These are phyloP conservation scores for Fusarium continuum DNA, from an alignment of 2,329 filamentous ascomycete species.

Conservation along the genomic window DNA sequence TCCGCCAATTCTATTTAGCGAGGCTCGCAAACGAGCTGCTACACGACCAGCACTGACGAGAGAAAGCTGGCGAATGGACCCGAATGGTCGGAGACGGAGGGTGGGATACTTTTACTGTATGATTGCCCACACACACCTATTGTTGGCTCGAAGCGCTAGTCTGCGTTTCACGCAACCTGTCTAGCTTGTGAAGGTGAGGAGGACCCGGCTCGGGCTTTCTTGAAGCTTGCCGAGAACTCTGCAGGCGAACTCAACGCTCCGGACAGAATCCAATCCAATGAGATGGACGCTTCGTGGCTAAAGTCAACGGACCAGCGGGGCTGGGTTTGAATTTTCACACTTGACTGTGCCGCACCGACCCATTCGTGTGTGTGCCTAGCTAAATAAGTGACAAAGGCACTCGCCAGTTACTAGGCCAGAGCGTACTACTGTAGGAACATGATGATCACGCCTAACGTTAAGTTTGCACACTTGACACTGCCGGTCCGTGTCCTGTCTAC, in stretches of 20 bases:
- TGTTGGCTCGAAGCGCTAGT: background rate
- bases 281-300: conserved; percentile 1
- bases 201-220: conserved; percentile 1
- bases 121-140: background rate
- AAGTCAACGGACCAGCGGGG: conserved; percentile 3
- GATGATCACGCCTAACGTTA: conserved; percentile 9
- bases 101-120: background rate
- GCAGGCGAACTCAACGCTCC: background rate
- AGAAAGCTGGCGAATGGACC: background rate
- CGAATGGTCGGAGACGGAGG: background rate
- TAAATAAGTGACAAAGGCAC: conserved; percentile 11
- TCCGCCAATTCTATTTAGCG: conserved; percentile 78
- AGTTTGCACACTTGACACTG: conserved; percentile 3
- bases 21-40: conserved; percentile 75
- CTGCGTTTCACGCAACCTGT: background rate
- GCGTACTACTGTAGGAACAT: conserved; percentile 9
- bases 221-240: background rate
- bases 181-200: background rate
- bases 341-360: background rate
- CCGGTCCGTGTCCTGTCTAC: background rate
- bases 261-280: background rate
- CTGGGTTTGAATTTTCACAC: background rate
- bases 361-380: background rate
- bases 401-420: conserved; percentile 6
- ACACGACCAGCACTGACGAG: conserved; percentile 27